phyloP scores from a whole-genome alignment of 169 alveolate genomes.

The Toxoplasma gondii region DNA sequence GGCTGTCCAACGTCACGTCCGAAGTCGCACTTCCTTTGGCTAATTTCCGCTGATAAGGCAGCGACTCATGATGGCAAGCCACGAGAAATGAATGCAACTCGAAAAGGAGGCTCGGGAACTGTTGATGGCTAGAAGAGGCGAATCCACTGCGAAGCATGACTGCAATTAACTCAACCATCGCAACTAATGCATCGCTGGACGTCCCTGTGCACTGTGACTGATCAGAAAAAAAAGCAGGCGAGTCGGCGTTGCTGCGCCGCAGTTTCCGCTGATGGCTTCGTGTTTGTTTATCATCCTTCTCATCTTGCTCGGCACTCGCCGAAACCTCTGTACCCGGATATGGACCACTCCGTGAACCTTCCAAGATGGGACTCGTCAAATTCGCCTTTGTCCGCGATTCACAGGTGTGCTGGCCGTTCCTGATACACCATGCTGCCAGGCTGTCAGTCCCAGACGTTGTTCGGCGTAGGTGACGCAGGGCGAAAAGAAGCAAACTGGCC shows the following conservation, averaged over 20 bases:
- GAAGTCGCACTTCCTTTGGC: no score
- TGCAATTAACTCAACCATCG: neutral
- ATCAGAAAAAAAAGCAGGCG: neutral
- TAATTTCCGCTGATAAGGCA: no score
- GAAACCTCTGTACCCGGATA: no score
- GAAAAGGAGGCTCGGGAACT: conserved; percentile 9
- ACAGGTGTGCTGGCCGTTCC: no score
- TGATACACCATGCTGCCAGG: no score
- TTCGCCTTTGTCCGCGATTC: no score
- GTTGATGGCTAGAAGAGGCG: neutral
- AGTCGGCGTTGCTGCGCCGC: neutral
- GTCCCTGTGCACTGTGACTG: neutral
- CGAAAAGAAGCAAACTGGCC: neutral
- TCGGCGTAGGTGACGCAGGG: neutral
- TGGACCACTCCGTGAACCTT: no score
- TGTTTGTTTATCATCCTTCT: no score
- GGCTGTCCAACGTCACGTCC: no score
- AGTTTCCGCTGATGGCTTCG: neutral
- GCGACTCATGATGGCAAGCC: neutral
- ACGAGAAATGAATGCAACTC: neutral
- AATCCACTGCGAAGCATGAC: neutral
- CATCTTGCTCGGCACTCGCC: no score
- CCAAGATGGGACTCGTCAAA: no score
- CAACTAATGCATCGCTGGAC: neutral
- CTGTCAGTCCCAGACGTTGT: neutral